phyloP scores from a whole-genome alignment of 2,329 filamentous ascomycete genomes.

The Trichoderma hamatum region DNA sequence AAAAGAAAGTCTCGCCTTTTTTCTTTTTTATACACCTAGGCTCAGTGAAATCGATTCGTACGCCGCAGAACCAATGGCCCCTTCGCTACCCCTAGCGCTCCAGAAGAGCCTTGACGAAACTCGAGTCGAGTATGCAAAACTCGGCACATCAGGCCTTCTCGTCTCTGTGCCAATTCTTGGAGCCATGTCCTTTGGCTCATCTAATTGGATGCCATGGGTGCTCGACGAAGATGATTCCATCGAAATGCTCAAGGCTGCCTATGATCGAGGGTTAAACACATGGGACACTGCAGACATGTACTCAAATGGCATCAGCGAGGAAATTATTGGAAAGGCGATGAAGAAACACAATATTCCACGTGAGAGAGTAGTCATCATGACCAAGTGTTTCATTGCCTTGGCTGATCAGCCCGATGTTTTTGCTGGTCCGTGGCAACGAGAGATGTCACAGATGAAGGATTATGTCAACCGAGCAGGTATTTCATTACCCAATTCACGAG shows the following conservation, averaged over 20 bases:
- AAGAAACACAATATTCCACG: constrained; percentile 8
- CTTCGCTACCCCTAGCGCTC: neutral
- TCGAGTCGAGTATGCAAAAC: neutral
- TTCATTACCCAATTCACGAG: neutral
- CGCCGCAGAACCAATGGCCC: neutral
- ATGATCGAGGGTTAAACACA: constrained; percentile 32
- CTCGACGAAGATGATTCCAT: constrained; percentile 28
- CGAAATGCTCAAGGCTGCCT: constrained; percentile 30
- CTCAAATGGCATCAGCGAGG: constrained; percentile 11
- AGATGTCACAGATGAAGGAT: neutral
- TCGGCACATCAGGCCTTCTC: constrained; percentile 8
- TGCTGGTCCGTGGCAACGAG: neutral
- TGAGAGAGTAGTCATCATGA: constrained; percentile 2
- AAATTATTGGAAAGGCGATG: neutral
- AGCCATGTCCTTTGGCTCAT: constrained; percentile 24
- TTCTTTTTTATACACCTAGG: neutral
- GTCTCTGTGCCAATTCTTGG: constrained; percentile 29
- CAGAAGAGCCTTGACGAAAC: neutral
- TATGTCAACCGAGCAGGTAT: neutral
- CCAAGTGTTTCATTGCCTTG: constrained; percentile 3
- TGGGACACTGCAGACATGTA: constrained; percentile 20
- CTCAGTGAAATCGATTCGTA: neutral
- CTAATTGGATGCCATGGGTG: constrained; percentile 26
- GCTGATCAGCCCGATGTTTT: neutral
- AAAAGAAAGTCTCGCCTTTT: neutral